phyloP scores from a whole-genome alignment of 176 grass and related monocot genomes.

The Carex scoparia region DNA sequence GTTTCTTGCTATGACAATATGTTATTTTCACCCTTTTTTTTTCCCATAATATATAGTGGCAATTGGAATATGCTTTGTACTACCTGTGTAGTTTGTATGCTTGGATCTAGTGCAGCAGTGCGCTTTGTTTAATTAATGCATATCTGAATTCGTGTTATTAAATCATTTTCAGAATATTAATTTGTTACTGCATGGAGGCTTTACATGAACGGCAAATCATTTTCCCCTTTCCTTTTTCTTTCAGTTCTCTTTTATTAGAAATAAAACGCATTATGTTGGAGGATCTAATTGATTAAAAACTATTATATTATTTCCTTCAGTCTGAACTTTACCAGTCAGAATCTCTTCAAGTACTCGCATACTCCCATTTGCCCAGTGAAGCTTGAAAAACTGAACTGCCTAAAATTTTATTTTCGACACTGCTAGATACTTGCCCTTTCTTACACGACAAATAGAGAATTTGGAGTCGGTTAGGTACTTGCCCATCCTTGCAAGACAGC shows the following conservation, averaged over 20 bases:
- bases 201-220: too few species aligned
- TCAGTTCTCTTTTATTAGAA: background rate
- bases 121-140: background rate
- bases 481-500: too few species aligned
- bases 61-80: background rate
- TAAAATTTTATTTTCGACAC: background rate
- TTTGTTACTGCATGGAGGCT: background rate
- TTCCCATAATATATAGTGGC: background rate
- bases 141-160: background rate
- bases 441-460: background rate
- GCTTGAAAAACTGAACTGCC: background rate
- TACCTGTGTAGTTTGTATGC: background rate
- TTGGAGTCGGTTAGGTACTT: too few species aligned
- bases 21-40: background rate
- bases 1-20: slow-evolving; percentile 1
- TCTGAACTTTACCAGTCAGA: background rate
- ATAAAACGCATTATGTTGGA: background rate
- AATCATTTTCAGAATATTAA: background rate
- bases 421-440: background rate
- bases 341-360: background rate
- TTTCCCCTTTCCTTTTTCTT: background rate
- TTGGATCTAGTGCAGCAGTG: background rate
- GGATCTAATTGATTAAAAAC: background rate
- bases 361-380: background rate
- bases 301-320: background rate